Evolutionary conservation across 345 rosid genomes (phyloP).

Genomic region (Citrus maxima): DNA sequence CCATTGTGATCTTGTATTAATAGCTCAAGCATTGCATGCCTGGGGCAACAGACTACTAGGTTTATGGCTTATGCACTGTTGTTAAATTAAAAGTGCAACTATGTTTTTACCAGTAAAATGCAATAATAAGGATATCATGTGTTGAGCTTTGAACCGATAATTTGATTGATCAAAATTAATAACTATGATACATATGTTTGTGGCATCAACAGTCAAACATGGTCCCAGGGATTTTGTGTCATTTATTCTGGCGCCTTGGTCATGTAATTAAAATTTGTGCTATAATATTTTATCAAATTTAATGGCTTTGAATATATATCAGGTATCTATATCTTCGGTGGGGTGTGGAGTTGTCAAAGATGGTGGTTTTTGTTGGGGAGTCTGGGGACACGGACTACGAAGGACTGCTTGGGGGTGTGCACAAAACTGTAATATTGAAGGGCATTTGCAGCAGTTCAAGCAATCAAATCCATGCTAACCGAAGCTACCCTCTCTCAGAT

Average conservation of each 20-base stretch:
- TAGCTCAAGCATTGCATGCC: neutral
- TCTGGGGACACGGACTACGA: constrained; percentile 95
- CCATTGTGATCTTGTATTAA: neutral
- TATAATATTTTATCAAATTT: neutral
- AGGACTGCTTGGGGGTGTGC: constrained; percentile 86
- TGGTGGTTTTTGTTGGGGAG: constrained; percentile 91
- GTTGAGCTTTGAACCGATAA: neutral
- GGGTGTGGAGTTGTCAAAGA: constrained; percentile 78
- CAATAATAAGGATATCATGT: neutral
- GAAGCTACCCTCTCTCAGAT: constrained; percentile 80
- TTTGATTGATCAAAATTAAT: neutral
- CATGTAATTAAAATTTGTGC: neutral
- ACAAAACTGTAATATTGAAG: constrained; percentile 65
- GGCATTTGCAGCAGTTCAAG: constrained; percentile 59
- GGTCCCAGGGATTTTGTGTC: neutral
- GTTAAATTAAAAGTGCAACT: neutral
- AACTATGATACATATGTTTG: neutral
- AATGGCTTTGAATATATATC: constrained; percentile 11
- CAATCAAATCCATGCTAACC: constrained; percentile 55
- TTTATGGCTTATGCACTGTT: too few species aligned
- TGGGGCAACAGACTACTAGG: neutral
- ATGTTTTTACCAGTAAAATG: too few species aligned
- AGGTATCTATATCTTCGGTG: constrained; percentile 93
- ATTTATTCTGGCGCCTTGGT: neutral
- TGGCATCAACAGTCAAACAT: neutral